Percentiles rank a stretch among this genome's conserved stretches.
These are phyloP conservation scores for Camellia japonica DNA, from an alignment of 148 eudicot species.

Conservation along the genomic window DNA sequence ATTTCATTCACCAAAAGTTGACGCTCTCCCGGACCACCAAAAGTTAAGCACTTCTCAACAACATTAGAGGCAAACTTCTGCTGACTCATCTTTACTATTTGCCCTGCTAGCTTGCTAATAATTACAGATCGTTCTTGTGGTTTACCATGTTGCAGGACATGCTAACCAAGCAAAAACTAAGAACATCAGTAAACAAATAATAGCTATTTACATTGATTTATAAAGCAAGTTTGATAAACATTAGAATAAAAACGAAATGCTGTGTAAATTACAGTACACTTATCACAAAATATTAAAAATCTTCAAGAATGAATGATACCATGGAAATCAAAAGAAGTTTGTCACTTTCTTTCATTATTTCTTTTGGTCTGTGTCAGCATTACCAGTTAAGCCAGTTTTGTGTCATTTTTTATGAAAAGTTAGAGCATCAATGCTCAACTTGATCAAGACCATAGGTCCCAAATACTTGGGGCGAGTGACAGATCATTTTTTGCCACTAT, in stretches of 20 bases:
- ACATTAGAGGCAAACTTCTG: slow-evolving; percentile 77
- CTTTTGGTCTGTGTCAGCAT: background rate
- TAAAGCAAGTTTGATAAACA: background rate
- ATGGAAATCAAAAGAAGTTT: background rate
- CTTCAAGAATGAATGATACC: background rate
- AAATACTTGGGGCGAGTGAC: background rate
- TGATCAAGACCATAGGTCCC: background rate
- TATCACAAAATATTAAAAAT: background rate
- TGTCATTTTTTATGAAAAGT: background rate
- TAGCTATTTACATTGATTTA: background rate
- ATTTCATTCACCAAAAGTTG: slow-evolving; percentile 58
- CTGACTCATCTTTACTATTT: slow-evolving; percentile 67
- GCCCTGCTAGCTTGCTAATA: slow-evolving; percentile 59
- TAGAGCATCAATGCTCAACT: background rate
- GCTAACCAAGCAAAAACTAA: slow-evolving; percentile 35
- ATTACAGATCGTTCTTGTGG: slow-evolving; percentile 54
- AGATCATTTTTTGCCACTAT: too few species aligned
- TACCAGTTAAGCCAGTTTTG: background rate
- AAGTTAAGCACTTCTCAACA: slow-evolving; percentile 62
- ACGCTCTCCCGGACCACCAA: slow-evolving; percentile 57
- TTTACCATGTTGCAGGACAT: slow-evolving; percentile 62
- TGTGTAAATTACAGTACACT: background rate
- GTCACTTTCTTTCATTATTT: background rate
- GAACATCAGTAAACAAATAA: background rate
- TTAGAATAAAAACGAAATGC: background rate